Base-by-base conservation (phyloP, 352 stramenopile genomes). In the Globisporangium paddicum region DNA sequence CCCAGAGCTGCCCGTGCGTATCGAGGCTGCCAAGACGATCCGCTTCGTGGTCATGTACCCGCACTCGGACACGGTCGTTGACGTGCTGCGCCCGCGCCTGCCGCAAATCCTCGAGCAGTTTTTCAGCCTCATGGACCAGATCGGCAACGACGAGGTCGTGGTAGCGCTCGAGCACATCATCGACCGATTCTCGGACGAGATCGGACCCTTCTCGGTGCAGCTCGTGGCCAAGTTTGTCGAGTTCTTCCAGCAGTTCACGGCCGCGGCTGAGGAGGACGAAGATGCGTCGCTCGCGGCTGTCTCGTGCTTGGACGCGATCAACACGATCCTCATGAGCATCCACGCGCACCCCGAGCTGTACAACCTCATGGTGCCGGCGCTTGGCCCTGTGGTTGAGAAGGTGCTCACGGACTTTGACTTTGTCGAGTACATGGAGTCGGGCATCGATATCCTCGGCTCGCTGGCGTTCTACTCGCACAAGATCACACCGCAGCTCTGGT, bases 41-140 rank as follows among this genome's bases (percentile, higher is more conserved):
- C 82, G 87, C 28, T 95, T 91, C 48, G 79, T 94, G 14, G 85
- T 94, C 21, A 89, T 89, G 80, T 93, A 93, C 66, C 82, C 82
- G 47, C 81, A 93, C 73, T 92, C 82, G 58, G 73, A 90, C 62
- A 86, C 79, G 3, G 81, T 90, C 7, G 68, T 94, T 19, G 81
- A 94, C 21, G 81, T 92, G 35, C 70, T 99, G 34, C 82, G 97
- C 18, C 94, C 95, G 4, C 86, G 97, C 11, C 69, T 99, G 35
- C 94, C 95, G 23, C 87, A 98, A 63, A 95, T 99, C 38, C 75
- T 99, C 46, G 93, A 98, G 65, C 93, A 98, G 69, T 99, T 98
- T 72, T 99, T 99, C 75, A 89, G 86, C 45, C 96, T 99, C 38
- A 99, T 99, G 96, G 95, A 98, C 65, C 93, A 98, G 73, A 98